A percentile compares a stretch with the other conserved stretches of the same genome.
phyloP scores from a whole-genome alignment of 2,329 filamentous ascomycete species.

The Ascochyta pisi region DNA sequence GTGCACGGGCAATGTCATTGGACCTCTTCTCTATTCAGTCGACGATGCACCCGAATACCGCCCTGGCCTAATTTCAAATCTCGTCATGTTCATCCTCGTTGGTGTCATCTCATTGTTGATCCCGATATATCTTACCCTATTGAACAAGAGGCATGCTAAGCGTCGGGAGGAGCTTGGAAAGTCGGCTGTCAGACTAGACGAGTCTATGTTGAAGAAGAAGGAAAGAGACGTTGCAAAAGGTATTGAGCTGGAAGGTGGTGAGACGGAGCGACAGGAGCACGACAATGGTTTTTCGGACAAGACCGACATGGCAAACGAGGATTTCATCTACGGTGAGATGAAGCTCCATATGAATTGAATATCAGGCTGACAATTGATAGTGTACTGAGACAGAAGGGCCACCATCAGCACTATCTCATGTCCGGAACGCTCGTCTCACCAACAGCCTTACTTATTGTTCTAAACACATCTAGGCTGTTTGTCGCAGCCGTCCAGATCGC shows the following conservation, averaged over 20 bases:
- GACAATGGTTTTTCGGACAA: slow-evolving; percentile 29
- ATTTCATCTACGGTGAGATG: slow-evolving; percentile 21
- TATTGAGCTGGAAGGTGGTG: slow-evolving; percentile 18
- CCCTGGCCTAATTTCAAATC: slow-evolving; percentile 42
- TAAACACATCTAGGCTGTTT: no score
- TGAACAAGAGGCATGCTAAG: slow-evolving; percentile 42
- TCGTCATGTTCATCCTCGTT: slow-evolving; percentile 46
- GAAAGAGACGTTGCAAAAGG: slow-evolving; percentile 21
- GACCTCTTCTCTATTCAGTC: slow-evolving; percentile 45
- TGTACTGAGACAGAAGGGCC: background rate
- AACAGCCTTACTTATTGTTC: no score
- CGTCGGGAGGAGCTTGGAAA: slow-evolving; percentile 42
- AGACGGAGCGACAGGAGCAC: slow-evolving; percentile 5
- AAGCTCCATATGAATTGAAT: no score
- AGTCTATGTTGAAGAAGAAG: slow-evolving; percentile 45
- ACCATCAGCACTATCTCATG: background rate
- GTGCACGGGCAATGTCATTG: slow-evolving; percentile 49
- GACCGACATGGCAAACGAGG: slow-evolving; percentile 32
- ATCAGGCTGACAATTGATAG: background rate
- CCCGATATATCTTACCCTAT: slow-evolving; percentile 39
- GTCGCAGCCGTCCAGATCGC: no score
- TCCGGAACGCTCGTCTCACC: background rate
- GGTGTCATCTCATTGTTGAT: slow-evolving; percentile 37
- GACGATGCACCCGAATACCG: slow-evolving; percentile 46
- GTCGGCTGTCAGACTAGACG: slow-evolving; percentile 35